A percentile compares a stretch with the other conserved stretches of the same genome.
phyloP scores from a whole-genome alignment of 192 early-diverging fungal genomes.

The Mortierella alpina region DNA sequence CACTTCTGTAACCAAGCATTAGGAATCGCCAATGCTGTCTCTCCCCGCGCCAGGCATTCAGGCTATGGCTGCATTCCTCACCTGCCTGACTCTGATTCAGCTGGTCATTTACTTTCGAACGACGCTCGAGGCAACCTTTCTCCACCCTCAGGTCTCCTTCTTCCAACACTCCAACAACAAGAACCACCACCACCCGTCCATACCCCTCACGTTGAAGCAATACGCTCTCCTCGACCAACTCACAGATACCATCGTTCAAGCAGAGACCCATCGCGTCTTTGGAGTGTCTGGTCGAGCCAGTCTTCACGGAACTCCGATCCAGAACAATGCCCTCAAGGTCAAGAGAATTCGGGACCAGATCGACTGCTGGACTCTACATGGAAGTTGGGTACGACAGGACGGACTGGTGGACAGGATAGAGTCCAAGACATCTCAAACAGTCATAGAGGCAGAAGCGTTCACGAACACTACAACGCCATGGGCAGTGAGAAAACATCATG shows the following conservation, averaged over 20 bases:
- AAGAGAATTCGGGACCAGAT: constrained; percentile 43
- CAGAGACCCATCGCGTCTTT: constrained; percentile 16
- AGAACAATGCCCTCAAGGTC: not conserved
- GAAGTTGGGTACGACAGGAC: constrained; percentile 30
- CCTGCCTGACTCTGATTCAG: not conserved
- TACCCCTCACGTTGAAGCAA: constrained; percentile 11
- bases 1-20: too few relatives aligned
- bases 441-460: not conserved
- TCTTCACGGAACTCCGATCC: constrained; percentile 18
- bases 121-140: not conserved
- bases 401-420: not conserved
- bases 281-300: not conserved
- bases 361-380: constrained; percentile 36
- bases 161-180: not conserved
- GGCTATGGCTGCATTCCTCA: not conserved
- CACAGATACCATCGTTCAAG: constrained; percentile 1
- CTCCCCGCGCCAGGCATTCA: too few relatives aligned
- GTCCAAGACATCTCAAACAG: not conserved
- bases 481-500: constrained; percentile 12
- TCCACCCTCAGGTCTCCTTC: not conserved
- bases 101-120: not conserved
- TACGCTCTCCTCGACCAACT: constrained; percentile 16
- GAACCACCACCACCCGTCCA: constrained; percentile 4
- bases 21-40: too few relatives aligned
- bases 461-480: not conserved